phyloP scores from a whole-genome alignment of 208 protist species.

The Spongospora subterranea region DNA sequence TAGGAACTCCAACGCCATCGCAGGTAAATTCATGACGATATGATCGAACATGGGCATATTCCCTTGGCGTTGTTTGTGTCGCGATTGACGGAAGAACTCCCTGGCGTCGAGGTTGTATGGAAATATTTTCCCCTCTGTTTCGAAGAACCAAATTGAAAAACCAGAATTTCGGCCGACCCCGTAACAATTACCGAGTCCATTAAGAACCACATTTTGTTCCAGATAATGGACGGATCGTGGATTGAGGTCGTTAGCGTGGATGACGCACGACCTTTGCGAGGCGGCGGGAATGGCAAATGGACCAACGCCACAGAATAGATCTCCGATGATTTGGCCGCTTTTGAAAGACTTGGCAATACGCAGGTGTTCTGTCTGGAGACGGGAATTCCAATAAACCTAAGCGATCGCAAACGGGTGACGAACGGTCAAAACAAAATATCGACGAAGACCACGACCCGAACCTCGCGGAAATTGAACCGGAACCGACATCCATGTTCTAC shows the following conservation, averaged over 20 bases:
- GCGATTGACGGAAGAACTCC: conserved; percentile 85
- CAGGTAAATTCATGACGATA: conserved; percentile 95
- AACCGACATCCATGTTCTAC: conserved; percentile 46
- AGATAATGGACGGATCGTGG: conserved; percentile 87
- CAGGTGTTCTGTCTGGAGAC: conserved; percentile 90
- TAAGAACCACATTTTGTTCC: conserved; percentile 83
- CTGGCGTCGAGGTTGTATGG: conserved; percentile 88
- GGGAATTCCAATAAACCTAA: conserved; percentile 97
- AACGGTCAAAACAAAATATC: conserved; percentile 87
- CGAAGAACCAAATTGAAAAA: neutral
- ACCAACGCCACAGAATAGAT: conserved; percentile 95
- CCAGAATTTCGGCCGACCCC: neutral
- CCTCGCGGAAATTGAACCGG: conserved; percentile 51
- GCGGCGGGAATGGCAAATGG: conserved; percentile 94
- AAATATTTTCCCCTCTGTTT: conserved; percentile 22
- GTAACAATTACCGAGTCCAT: conserved; percentile 77
- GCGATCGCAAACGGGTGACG: conserved; percentile 90
- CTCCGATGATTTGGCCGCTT: conserved; percentile 78
- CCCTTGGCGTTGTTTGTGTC: conserved; percentile 61
- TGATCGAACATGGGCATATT: conserved; percentile 77
- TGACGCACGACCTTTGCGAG: conserved; percentile 76
- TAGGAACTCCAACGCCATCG: conserved; percentile 91
- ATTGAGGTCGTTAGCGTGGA: conserved; percentile 97
- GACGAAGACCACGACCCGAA: conserved; percentile 63
- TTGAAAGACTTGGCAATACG: conserved; percentile 83